These are phyloP conservation scores for Fusarium sp. DNA, from an alignment of 2,329 filamentous ascomycete species.

Conservation along the genomic window DNA sequence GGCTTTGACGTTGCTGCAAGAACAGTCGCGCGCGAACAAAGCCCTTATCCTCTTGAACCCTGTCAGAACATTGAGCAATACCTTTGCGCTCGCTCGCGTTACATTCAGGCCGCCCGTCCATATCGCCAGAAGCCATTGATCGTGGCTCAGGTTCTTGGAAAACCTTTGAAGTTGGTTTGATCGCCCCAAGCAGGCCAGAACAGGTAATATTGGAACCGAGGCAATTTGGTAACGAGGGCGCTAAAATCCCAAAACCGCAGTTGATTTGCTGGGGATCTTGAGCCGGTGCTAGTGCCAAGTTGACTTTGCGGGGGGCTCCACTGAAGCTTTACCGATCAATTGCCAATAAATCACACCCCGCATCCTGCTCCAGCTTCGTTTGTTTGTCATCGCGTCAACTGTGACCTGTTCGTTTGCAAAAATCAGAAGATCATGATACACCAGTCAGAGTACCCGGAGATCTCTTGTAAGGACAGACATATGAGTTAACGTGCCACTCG, in stretches of 20 bases:
- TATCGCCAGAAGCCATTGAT: no score
- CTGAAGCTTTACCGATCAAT: background rate
- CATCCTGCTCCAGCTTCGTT: background rate
- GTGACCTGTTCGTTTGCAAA: background rate
- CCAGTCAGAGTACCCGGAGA: background rate
- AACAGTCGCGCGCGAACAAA: background rate
- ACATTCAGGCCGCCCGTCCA: no score
- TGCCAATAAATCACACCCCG: background rate
- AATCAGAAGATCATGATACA: background rate
- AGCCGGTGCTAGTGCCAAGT: background rate
- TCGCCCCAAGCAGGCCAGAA: background rate
- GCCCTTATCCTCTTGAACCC: no score
- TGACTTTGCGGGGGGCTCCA: background rate
- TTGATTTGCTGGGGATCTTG: background rate
- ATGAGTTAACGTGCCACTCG: background rate
- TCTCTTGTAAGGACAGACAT: background rate
- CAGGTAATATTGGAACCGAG: background rate
- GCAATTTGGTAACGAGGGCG: background rate
- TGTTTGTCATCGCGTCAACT: background rate
- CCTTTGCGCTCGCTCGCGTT: no score
- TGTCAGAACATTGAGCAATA: no score
- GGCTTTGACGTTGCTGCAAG: background rate
- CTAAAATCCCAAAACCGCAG: background rate
- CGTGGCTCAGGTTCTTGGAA: accelerated
- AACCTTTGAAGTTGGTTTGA: background rate